These are phyloP conservation scores for Entonaema liquescens DNA, from an alignment of 495 filamentous ascomycete genomes.

Conservation along the genomic window DNA sequence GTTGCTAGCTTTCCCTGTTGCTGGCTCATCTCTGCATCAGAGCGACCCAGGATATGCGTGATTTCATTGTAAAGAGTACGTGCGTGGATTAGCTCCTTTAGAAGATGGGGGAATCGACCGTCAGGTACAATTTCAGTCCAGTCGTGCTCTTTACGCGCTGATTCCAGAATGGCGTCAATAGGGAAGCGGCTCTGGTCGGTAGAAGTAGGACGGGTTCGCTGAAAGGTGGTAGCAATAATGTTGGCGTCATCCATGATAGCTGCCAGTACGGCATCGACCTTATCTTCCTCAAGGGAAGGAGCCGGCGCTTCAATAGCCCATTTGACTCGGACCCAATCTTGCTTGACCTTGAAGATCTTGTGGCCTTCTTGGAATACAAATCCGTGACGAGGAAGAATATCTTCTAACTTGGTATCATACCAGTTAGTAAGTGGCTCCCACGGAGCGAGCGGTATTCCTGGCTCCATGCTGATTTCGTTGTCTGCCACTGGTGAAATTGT, in stretches of 20 bases:
- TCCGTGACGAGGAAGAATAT: conserved; percentile 13
- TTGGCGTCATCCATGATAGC: conserved; percentile 11
- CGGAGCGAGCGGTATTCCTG: not conserved
- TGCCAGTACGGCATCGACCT: conserved; percentile 10
- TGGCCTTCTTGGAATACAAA: conserved; percentile 9
- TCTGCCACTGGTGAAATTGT: not conserved
- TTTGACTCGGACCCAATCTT: not conserved
- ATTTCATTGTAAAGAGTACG: conserved; percentile 9
- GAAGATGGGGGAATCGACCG: conserved; percentile 3
- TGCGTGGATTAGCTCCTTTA: conserved; percentile 5
- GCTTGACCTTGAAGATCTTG: conserved; percentile 5
- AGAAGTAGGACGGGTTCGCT: not conserved
- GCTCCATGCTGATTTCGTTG: not conserved
- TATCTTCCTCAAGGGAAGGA: not conserved
- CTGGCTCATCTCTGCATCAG: not conserved
- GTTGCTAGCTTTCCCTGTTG: not conserved
- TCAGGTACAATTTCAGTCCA: conserved; percentile 4
- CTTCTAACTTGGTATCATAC: conserved; percentile 1
- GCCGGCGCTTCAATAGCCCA: not conserved
- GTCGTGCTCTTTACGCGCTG: not conserved
- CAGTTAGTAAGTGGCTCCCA: not conserved
- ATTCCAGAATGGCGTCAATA: not conserved
- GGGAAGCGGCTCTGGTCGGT: not conserved
- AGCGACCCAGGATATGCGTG: not conserved
- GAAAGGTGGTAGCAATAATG: not conserved